These are phyloP conservation scores for Wallacemonas sp. DNA, from an alignment of 208 protist species.

Conservation along the genomic window DNA sequence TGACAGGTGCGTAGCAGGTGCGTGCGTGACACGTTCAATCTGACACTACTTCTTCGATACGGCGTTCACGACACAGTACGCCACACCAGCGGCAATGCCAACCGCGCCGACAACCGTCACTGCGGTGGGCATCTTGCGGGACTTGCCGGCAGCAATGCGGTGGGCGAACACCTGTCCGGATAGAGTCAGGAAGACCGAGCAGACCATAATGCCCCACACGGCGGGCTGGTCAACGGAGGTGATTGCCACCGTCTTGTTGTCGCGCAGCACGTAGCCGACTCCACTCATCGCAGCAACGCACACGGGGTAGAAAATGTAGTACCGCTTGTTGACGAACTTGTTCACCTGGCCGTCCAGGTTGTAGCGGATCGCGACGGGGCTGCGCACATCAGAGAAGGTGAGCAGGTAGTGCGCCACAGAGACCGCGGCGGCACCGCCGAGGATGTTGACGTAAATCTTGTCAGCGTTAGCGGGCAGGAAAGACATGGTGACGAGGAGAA, in stretches of 20 bases:
- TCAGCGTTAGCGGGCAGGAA: neutral
- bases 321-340: conserved; percentile 15
- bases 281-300: neutral
- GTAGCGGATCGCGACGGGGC: conserved; percentile 26
- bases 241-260: neutral
- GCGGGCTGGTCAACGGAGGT: conserved; percentile 9
- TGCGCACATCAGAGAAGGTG: conserved; percentile 1
- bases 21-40: too few species aligned
- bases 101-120: neutral
- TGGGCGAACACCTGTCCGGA: conserved; percentile 21
- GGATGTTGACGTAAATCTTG: conserved; percentile 8
- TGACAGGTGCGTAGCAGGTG: neutral
- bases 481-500: neutral
- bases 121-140: conserved; percentile 1
- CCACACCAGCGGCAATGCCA: conserved; percentile 1
- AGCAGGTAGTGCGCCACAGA: conserved; percentile 23
- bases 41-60: conserved; percentile 4
- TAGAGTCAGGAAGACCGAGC: conserved; percentile 3
- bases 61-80: conserved; percentile 16
- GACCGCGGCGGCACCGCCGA: conserved; percentile 11
- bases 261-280: conserved; percentile 14
- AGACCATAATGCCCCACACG: conserved; percentile 9
- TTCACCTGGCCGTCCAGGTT: conserved; percentile 16
- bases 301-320: conserved; percentile 26
- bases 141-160: conserved; percentile 21